Evolutionary conservation across 345 rosid species (phyloP).

Genomic region (Salix koriyanagi): DNA sequence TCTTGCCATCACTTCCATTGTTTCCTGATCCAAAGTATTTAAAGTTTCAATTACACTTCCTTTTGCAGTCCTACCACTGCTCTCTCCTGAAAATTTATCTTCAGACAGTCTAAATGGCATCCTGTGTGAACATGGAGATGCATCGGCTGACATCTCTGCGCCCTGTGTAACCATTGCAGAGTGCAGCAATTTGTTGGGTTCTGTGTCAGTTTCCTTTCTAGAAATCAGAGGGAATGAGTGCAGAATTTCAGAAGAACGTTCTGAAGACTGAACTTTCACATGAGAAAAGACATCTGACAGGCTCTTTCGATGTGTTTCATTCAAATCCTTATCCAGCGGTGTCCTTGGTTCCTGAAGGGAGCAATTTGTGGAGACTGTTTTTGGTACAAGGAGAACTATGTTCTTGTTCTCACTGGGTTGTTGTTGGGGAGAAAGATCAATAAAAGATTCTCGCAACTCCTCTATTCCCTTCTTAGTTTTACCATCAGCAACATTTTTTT

Average conservation of each 20-base stretch:
- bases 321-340: slow-evolving; percentile 25
- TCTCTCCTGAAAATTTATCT: slow-evolving; percentile 16
- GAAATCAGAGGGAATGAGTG: slow-evolving; percentile 49
- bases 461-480: slow-evolving; percentile 29
- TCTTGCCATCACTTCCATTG: slow-evolving; percentile 26
- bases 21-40: slow-evolving; percentile 41
- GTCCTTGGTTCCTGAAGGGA: slow-evolving; percentile 18
- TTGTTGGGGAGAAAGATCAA: slow-evolving; percentile 23
- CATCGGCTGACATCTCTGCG: slow-evolving; percentile 30
- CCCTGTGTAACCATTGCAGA: slow-evolving; percentile 5
- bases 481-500: slow-evolving; percentile 17
- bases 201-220: slow-evolving; percentile 25
- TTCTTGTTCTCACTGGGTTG: slow-evolving; percentile 35
- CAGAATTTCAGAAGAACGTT: slow-evolving; percentile 35
- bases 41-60: slow-evolving; percentile 32
- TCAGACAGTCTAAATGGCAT: slow-evolving; percentile 11
- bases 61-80: slow-evolving; percentile 12
- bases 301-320: slow-evolving; percentile 21
- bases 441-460: slow-evolving; percentile 22
- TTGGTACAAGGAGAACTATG: slow-evolving; percentile 47
- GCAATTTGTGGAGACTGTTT: slow-evolving; percentile 25
- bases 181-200: slow-evolving; percentile 22
- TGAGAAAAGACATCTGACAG: slow-evolving; percentile 33
- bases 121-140: slow-evolving; percentile 13
- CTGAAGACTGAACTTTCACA: slow-evolving; percentile 23